Conservation (phyloP, 768 basidiomycete species). For the Suillus subaureus region DNA sequence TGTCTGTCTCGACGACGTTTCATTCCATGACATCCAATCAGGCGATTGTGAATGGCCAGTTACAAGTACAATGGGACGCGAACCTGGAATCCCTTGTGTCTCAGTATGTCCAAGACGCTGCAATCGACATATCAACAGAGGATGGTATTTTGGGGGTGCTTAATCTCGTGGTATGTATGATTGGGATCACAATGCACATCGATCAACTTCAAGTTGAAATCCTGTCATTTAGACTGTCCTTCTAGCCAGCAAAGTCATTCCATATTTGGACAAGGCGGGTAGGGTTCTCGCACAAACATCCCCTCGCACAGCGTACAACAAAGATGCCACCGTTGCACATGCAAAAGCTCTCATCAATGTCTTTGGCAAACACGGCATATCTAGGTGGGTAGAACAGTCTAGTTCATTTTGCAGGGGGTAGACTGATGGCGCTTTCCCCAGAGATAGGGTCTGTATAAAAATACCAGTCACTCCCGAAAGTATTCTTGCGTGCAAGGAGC, state of each 20-base stretch:
- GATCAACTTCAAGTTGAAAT: not conserved
- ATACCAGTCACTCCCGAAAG: conserved; percentile 58
- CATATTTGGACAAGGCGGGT: conserved; percentile 37
- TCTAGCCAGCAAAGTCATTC: conserved; percentile 45
- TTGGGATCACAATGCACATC: not conserved
- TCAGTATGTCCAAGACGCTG: conserved; percentile 22
- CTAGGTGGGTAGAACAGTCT: conserved; percentile 28
- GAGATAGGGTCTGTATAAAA: conserved; percentile 58
- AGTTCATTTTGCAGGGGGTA: not conserved
- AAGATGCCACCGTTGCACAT: conserved; percentile 43
- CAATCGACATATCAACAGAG: conserved; percentile 18
- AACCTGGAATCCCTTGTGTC: conserved; percentile 37
- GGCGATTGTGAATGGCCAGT: conserved; percentile 43
- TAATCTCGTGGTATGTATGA: conserved; percentile 39
- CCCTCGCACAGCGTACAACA: conserved; percentile 43
- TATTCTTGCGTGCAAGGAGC: conserved; percentile 48
- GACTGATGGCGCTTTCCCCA: conserved; percentile 15
- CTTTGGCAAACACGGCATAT: conserved; percentile 46
- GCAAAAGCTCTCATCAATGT: conserved; percentile 42
- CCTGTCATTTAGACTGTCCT: conserved; percentile 41
- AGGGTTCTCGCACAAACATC: conserved; percentile 49
- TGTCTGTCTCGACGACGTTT: conserved; percentile 35
- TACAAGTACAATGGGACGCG: conserved; percentile 33
- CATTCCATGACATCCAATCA: conserved; percentile 55
- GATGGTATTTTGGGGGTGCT: conserved; percentile 36